Evolutionary conservation across 2,329 filamentous ascomycete genomes (phyloP).

Genomic region (Elsinoe arachidis): DNA sequence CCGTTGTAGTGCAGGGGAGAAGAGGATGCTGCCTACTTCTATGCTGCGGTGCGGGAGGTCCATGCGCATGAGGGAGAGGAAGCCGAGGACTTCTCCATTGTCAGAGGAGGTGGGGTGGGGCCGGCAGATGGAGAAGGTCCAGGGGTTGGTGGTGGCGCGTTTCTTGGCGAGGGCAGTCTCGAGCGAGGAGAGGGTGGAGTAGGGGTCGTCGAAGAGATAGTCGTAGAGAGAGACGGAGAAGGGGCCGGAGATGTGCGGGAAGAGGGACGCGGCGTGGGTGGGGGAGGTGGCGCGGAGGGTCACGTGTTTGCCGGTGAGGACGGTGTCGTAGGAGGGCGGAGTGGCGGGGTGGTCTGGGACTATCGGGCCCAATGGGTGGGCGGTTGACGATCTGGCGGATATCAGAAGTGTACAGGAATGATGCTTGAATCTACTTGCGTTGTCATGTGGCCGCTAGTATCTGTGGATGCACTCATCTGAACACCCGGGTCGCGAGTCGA

Average conservation of each 20-base stretch:
- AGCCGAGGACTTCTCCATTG: constrained; percentile 35
- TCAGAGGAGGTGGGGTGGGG: constrained; percentile 6
- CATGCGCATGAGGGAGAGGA: constrained; percentile 38
- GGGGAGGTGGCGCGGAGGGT: constrained; percentile 14
- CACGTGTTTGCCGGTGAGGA: constrained; percentile 15
- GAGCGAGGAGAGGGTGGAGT: constrained; percentile 19
- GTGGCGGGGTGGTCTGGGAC: background rate
- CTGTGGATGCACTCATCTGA: too few relatives aligned
- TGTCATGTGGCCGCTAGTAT: too few relatives aligned
- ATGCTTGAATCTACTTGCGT: too few relatives aligned
- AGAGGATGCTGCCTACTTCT: constrained; percentile 51
- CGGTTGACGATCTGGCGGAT: too few relatives aligned
- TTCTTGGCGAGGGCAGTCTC: constrained; percentile 23
- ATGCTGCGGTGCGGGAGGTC: constrained; percentile 34
- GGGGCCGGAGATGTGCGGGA: constrained; percentile 15
- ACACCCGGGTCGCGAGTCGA: too few relatives aligned
- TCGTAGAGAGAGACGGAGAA: constrained; percentile 30
- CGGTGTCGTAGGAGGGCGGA: constrained; percentile 3
- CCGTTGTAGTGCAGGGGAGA: constrained; percentile 43
- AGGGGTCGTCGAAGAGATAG: constrained; percentile 35
- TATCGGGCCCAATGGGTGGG: background rate
- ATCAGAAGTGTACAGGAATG: too few relatives aligned
- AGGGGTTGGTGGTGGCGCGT: constrained; percentile 26
- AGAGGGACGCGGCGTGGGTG: constrained; percentile 15
- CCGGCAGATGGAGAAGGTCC: constrained; percentile 39